Conservation (phyloP, 768 basidiomycete genomes). For the Grammothele lineata region DNA sequence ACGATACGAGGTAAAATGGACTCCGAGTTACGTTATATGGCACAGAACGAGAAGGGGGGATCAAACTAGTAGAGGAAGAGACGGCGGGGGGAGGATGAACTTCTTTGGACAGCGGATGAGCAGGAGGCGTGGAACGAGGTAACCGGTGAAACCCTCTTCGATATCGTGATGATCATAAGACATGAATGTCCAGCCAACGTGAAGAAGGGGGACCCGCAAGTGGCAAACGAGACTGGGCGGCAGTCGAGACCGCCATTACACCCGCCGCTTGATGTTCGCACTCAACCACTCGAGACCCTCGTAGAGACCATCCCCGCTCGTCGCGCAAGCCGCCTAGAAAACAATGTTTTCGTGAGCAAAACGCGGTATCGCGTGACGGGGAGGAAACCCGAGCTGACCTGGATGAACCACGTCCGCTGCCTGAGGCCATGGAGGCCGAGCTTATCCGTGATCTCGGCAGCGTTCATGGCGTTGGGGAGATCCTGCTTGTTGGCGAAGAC, state of each 20-base stretch:
- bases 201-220: constrained; percentile 40
- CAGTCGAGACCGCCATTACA: constrained; percentile 38
- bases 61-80: constrained; percentile 3
- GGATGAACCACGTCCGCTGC: constrained; percentile 97
- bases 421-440: constrained; percentile 96
- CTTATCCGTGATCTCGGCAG: constrained; percentile 99
- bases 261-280: constrained; percentile 82
- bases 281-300: constrained; percentile 98
- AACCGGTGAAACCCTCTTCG: constrained; percentile 21
- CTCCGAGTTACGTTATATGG: constrained; percentile 24
- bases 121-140: constrained; percentile 7
- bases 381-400: constrained; percentile 47
- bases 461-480: constrained; percentile 99
- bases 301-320: constrained; percentile 97
- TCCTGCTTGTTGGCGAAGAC: constrained; percentile 99
- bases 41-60: constrained; percentile 14
- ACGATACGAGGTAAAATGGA: constrained; percentile 16
- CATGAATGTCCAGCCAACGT: constrained; percentile 32
- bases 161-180: constrained; percentile 49
- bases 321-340: constrained; percentile 89
- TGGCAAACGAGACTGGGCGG: constrained; percentile 33
- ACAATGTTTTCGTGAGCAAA: too few species aligned
- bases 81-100: constrained; percentile 1
- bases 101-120: constrained; percentile 15
- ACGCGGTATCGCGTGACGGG: too few species aligned